A percentile compares a stretch with the other conserved stretches of the same genome.
phyloP scores from a whole-genome alignment of 768 basidiomycete genomes.

The Amanita muscaria region DNA sequence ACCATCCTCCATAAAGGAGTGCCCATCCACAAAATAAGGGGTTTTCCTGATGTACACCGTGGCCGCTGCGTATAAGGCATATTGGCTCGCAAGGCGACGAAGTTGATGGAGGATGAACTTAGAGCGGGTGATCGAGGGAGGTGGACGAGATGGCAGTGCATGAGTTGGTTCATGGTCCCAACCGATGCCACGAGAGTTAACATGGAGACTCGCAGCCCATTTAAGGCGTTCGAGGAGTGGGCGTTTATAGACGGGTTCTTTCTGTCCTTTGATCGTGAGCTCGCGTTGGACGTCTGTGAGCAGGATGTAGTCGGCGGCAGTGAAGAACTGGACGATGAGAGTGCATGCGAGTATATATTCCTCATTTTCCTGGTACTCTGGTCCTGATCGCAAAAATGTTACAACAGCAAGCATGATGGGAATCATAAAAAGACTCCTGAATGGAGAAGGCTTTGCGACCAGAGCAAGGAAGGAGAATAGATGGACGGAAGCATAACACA shows the following conservation, averaged over 20 bases:
- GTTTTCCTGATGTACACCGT: slow-evolving; percentile 8
- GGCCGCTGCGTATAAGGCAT: slow-evolving; percentile 15
- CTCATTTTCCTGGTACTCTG: not conserved
- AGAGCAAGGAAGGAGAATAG: slow-evolving; percentile 3
- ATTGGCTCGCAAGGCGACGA: slow-evolving; percentile 7
- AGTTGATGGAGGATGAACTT: slow-evolving; percentile 16
- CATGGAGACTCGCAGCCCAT: slow-evolving; percentile 23
- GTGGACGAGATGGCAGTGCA: slow-evolving; percentile 11
- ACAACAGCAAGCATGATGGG: slow-evolving; percentile 8
- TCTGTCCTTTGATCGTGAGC: not conserved
- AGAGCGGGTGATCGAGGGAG: slow-evolving; percentile 13
- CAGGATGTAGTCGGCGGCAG: slow-evolving; percentile 8
- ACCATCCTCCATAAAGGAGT: slow-evolving; percentile 7
- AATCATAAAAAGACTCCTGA: slow-evolving; percentile 11
- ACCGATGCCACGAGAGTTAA: slow-evolving; percentile 24
- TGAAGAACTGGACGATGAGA: not conserved
- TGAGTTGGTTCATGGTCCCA: slow-evolving; percentile 23
- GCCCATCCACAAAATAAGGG: slow-evolving; percentile 11
- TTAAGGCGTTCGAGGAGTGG: slow-evolving; percentile 11
- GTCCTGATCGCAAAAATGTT: slow-evolving; percentile 1
- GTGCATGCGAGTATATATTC: slow-evolving; percentile 12
- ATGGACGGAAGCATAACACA: no score
- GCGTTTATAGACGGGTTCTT: not conserved
- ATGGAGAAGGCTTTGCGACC: slow-evolving; percentile 7
- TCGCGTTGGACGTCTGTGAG: slow-evolving; percentile 9